Conservation (phyloP, 805 yeast genomes). For the Candida lessepsii region DNA sequence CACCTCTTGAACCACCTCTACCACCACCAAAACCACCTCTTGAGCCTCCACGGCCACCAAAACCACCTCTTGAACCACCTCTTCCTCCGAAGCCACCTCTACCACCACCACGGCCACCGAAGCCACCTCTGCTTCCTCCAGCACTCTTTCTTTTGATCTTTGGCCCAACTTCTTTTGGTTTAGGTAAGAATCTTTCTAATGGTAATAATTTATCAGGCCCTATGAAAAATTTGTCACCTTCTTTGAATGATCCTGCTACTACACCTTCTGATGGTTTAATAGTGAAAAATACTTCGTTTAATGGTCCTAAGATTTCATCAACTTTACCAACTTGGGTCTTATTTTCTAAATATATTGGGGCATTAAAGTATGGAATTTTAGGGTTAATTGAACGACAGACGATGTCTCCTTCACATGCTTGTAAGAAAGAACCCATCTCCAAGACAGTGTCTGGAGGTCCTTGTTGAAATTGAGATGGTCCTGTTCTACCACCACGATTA, state of each 20-base stretch:
- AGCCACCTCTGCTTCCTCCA: constrained; percentile 36
- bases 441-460: constrained; percentile 96
- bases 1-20: constrained; percentile 44
- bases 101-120: constrained; percentile 39
- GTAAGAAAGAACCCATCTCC: constrained; percentile 92
- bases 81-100: constrained; percentile 45
- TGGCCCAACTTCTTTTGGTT: constrained; percentile 86
- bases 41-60: constrained; percentile 44
- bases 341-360: constrained; percentile 95
- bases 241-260: constrained; percentile 88
- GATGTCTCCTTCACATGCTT: constrained; percentile 94
- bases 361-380: constrained; percentile 96
- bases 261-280: constrained; percentile 96
- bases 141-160: constrained; percentile 65
- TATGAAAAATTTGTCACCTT: constrained; percentile 93
- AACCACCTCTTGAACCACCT: constrained; percentile 46
- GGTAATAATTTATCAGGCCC: constrained; percentile 95
- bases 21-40: constrained; percentile 38
- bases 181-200: constrained; percentile 93
- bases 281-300: constrained; percentile 97
- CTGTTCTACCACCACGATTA: constrained; percentile 69
- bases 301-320: constrained; percentile 96
- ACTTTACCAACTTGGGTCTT: constrained; percentile 96
- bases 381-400: constrained; percentile 94
- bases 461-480: constrained; percentile 66